Percentiles rank a stretch among this genome's conserved stretches.
phyloP scores from a whole-genome alignment of 116 monocot genomes.

The Posidonia oceanica region DNA sequence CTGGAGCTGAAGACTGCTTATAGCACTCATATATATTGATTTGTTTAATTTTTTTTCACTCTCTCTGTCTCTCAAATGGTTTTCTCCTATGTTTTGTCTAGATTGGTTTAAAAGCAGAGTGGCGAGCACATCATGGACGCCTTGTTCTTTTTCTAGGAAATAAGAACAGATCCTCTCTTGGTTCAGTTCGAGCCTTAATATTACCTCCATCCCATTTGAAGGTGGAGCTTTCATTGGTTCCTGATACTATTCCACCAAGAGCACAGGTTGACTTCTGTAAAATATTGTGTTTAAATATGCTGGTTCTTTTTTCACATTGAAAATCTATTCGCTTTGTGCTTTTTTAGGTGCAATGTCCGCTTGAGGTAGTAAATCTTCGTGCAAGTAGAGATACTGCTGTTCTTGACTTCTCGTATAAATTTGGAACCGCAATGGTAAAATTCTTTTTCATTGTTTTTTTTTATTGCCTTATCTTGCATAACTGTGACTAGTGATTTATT shows the following conservation, averaged over 20 bases:
- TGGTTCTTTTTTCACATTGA: background rate
- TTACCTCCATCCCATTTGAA: slow-evolving; percentile 84
- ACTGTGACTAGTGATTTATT: background rate
- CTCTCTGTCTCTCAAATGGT: background rate
- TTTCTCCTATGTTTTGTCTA: slow-evolving; percentile 9
- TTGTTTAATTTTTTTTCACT: background rate
- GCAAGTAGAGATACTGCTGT: slow-evolving; percentile 91
- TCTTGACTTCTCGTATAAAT: slow-evolving; percentile 90
- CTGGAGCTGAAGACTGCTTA: background rate
- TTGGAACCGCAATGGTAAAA: slow-evolving; percentile 46
- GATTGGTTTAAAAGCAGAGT: slow-evolving; percentile 98
- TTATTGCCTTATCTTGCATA: background rate
- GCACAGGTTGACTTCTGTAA: slow-evolving; percentile 54
- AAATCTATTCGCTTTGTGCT: background rate
- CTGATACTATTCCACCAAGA: slow-evolving; percentile 98
- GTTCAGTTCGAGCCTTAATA: slow-evolving; percentile 58
- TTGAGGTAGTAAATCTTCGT: slow-evolving; percentile 83
- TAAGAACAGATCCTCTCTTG: slow-evolving; percentile 83
- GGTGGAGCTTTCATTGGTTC: slow-evolving; percentile 68
- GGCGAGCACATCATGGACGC: slow-evolving; percentile 83
- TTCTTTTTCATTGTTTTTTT: slow-evolving; percentile 2
- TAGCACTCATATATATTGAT: background rate
- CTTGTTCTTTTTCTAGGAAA: slow-evolving; percentile 92
- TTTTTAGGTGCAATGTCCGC: slow-evolving; percentile 89
- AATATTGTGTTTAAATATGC: background rate